These are phyloP conservation scores for Cordyceps javanica DNA, from an alignment of 2,329 filamentous ascomycete species.

Conservation along the genomic window DNA sequence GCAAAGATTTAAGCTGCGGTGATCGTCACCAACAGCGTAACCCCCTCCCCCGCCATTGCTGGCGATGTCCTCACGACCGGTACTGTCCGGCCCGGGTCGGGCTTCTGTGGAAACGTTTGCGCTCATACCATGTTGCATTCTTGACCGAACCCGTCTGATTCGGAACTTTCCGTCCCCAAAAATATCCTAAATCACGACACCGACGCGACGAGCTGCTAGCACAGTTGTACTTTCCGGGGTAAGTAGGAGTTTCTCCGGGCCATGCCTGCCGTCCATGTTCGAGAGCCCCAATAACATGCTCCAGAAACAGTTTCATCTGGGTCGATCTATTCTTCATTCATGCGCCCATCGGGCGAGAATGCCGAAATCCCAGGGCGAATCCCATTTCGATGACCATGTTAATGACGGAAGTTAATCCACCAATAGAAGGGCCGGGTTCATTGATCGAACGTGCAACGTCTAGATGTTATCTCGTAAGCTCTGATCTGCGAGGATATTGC, in stretches of 20 bases:
- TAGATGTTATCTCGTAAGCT: no score
- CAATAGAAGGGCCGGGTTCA: not conserved
- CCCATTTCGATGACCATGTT: no score
- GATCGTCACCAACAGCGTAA: no score
- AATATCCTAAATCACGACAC: not conserved
- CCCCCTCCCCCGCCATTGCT: no score
- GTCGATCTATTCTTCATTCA: not conserved
- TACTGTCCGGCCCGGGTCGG: not conserved
- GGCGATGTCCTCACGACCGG: not conserved
- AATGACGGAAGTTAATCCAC: not conserved
- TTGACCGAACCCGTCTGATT: not conserved
- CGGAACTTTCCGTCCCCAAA: not conserved
- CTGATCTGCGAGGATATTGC: no score
- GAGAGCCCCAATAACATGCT: not conserved
- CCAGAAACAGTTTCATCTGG: not conserved
- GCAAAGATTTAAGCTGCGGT: not conserved
- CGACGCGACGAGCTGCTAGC: not conserved
- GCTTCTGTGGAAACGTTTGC: not conserved
- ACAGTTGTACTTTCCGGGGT: not conserved
- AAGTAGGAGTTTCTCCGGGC: not conserved
- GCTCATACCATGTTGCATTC: not conserved
- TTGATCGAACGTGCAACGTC: no score
- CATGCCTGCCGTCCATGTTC: not conserved
- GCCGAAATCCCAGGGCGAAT: not conserved
- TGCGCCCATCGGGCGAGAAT: not conserved